Evolutionary conservation across 345 rosid genomes (phyloP), one percentile per base, ranked within the genome.

Genomic region (Psidium friedrichsthalianum): DNA sequence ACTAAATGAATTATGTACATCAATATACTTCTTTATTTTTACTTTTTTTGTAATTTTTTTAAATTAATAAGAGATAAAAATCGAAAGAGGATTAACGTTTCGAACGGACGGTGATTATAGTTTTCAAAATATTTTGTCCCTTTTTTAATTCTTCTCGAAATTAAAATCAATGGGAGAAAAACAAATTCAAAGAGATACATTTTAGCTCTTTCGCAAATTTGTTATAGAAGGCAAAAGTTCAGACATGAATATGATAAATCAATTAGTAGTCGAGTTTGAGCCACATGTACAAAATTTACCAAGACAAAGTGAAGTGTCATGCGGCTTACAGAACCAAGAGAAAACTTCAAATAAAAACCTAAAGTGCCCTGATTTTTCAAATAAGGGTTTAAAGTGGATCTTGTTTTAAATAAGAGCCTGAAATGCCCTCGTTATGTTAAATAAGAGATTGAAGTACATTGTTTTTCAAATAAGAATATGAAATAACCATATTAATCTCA

Each of bases 321-420:
- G 2, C 3, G 40, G 3, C 5, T 61, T 20, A 6, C 0, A 16
- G 5, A 61, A n/a, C n/a, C n/a, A n/a, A n/a, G n/a, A n/a, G n/a
- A n/a, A n/a, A n/a, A n/a, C n/a, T 36, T 36, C 36, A 36, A 36
- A 36, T 36, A 36, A 36, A 36, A 3, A 36, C 3, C 36, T 3
- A 36, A 36, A 36, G 36, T 36, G 36, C 36, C 36, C 36, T 36
- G 2, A 36, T 36, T 36, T 36, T 36, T 36, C 3, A 36, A 36
- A 36, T 36, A 36, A 36, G 2, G 36, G 3, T 36, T 36, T 36
- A 36, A 36, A 36, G 36, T 36, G 2, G 36, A 36, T 36, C 36
- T 36, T 36, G 3, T 36, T 36, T 36, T 36, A 36, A 36, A 36
- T 36, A 36, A 36, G 3, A 3, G 36, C 36, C 2, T 36, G 36